A percentile compares a stretch with the other conserved stretches of the same genome.
Evolutionary conservation across 805 yeast genomes (phyloP).

Genomic region (Barnettozyma populi): DNA sequence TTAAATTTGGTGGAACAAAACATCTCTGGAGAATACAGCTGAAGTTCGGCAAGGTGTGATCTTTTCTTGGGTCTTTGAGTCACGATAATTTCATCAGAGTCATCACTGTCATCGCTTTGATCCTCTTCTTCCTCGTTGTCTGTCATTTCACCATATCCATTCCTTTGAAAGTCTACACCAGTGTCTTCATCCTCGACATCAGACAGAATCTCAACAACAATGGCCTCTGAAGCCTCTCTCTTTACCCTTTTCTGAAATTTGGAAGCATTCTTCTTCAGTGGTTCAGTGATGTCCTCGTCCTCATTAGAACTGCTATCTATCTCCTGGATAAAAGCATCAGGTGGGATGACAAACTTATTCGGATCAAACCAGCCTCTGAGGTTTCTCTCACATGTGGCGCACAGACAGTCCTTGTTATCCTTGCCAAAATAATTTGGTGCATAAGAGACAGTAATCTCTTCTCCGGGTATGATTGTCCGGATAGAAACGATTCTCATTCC

Average conservation of each 20-base stretch:
- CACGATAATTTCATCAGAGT: neutral
- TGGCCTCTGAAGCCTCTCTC: neutral
- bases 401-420: conserved; percentile 37
- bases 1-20: conserved; percentile 1
- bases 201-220: conserved; percentile 2
- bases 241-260: neutral
- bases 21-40: neutral
- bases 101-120: conserved; percentile 1
- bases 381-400: conserved; percentile 36
- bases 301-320: neutral
- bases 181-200: conserved; percentile 6
- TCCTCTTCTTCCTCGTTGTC: conserved; percentile 3
- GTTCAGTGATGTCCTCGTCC: neutral
- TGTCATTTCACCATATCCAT: neutral
- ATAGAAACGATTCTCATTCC: conserved; percentile 31
- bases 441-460: conserved; percentile 41
- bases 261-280: neutral
- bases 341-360: conserved; percentile 9
- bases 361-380: conserved; percentile 28
- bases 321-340: conserved; percentile 2
- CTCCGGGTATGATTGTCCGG: conserved; percentile 35
- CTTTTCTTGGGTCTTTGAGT: neutral
- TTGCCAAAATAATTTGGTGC: conserved; percentile 39
- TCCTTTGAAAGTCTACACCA: neutral
- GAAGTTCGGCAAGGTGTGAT: neutral